Evolutionary conservation across 495 filamentous ascomycete genomes (phyloP).

Genomic region (Tetracladium setigerum): DNA sequence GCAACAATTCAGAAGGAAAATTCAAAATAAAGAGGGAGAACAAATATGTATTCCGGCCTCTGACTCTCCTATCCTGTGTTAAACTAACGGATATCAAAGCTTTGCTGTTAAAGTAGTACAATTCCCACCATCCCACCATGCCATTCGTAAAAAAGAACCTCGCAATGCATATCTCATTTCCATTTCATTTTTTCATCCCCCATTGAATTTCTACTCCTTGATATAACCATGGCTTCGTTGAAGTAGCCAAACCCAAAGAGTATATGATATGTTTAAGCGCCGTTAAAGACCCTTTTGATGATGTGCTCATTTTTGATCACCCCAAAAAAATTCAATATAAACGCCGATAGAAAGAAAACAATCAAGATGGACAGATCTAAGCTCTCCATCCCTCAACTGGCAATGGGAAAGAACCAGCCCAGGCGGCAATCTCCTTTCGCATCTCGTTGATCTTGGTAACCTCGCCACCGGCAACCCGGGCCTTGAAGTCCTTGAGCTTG

Average conservation of each 20-base stretch:
- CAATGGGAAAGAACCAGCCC: slow-evolving; percentile 89
- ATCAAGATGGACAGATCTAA: slow-evolving; percentile 16
- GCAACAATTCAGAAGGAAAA: no score
- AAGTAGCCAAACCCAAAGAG: slow-evolving; percentile 11
- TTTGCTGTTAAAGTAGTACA: no score
- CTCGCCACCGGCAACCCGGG: slow-evolving; percentile 71
- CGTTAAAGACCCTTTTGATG: no score
- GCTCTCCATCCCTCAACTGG: slow-evolving; percentile 64
- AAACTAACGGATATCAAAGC: no score
- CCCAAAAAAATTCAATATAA: slow-evolving; percentile 14
- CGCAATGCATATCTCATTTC: no score
- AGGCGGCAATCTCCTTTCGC: slow-evolving; percentile 80
- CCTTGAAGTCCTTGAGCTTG: slow-evolving; percentile 99
- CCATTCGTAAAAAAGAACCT: no score
- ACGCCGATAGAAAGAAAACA: slow-evolving; percentile 8
- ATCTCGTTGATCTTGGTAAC: slow-evolving; percentile 72
- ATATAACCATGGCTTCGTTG: slow-evolving; percentile 16
- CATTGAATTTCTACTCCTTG: slow-evolving; percentile 3
- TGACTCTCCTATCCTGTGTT: no score
- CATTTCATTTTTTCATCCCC: no score
- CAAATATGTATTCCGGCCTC: no score
- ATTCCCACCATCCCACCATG: no score
- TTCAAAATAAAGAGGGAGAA: no score
- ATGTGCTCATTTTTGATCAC: slow-evolving; percentile 2
- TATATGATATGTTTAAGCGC: slow-evolving; percentile 6